phyloP scores from a whole-genome alignment of 1,284 basidiomycete genomes.

The Rhodotorula sp. region DNA sequence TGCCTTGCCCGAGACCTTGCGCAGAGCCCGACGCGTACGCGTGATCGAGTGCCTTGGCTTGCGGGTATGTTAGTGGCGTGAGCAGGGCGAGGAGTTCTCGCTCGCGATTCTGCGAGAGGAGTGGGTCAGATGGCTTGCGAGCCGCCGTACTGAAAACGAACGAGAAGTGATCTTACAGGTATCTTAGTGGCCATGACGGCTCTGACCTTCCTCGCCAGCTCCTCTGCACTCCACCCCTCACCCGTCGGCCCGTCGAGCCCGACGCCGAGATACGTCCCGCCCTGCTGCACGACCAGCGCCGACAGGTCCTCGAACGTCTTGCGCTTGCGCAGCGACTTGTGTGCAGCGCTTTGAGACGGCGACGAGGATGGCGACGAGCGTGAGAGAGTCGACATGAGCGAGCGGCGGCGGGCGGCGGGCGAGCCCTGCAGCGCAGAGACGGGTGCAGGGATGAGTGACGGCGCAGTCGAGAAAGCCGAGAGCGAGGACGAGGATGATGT shows the following conservation, averaged over 20 bases:
- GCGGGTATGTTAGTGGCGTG: constrained; percentile 17
- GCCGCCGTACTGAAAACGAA: too few relatives aligned
- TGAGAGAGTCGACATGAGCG: constrained; percentile 18
- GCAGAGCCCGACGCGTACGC: constrained; percentile 7
- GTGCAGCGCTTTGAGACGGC: background rate
- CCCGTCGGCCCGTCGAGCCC: constrained; percentile 28
- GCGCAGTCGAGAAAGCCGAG: background rate
- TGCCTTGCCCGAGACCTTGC: constrained; percentile 3
- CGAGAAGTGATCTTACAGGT: background rate
- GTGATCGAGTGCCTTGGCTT: constrained; percentile 29
- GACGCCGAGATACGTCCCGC: constrained; percentile 32
- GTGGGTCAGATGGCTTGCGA: background rate
- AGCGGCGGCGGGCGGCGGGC: constrained; percentile 11
- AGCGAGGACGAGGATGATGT: constrained; percentile 2
- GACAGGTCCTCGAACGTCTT: constrained; percentile 28
- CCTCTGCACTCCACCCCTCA: constrained; percentile 7
- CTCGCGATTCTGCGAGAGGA: constrained; percentile 16
- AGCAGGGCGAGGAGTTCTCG: constrained; percentile 8
- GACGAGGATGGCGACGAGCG: constrained; percentile 5
- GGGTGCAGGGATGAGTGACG: background rate
- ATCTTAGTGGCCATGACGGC: constrained; percentile 10
- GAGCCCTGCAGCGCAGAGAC: background rate
- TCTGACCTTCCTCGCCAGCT: constrained; percentile 8
- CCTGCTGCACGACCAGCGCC: constrained; percentile 11
- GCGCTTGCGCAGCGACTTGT: constrained; percentile 3